Evolutionary conservation across 371 early-diverging fungal genomes (phyloP).

Genomic region (Mortierella sp.): DNA sequence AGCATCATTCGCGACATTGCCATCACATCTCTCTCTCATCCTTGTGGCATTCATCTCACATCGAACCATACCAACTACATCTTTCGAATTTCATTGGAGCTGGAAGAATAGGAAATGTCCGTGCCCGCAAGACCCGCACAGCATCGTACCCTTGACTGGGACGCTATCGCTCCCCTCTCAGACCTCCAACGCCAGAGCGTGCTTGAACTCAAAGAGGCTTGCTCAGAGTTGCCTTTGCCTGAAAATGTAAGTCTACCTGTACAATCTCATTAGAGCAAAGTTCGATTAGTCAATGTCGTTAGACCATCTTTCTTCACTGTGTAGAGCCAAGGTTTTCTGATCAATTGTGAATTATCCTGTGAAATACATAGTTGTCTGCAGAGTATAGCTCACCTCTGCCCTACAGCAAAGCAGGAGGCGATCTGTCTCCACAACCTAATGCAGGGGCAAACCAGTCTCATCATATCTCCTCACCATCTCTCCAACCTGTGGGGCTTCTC

Average conservation of each 20-base stretch:
- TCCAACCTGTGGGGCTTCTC: constrained; percentile 59
- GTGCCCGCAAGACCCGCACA: constrained; percentile 16
- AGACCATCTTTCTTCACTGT: not conserved
- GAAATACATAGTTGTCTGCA: constrained; percentile 30
- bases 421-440: constrained; percentile 5
- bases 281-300: not conserved
- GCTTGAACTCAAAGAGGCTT: constrained; percentile 74
- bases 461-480: constrained; percentile 51
- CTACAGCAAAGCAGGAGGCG: constrained; percentile 16
- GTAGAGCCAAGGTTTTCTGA: not conserved
- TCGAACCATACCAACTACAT: not conserved
- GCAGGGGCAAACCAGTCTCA: constrained; percentile 57
- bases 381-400: constrained; percentile 33
- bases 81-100: not conserved
- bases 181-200: constrained; percentile 73
- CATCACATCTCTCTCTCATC: not conserved
- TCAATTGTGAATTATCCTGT: not conserved
- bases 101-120: constrained; percentile 21
- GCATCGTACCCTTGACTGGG: constrained; percentile 71
- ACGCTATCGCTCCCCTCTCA: constrained; percentile 68
- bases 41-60: not conserved
- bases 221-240: constrained; percentile 78
- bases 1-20: not conserved
- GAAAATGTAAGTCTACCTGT: constrained; percentile 55
- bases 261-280: not conserved